phyloP scores from a whole-genome alignment of 139 green algal species.

The Limnomonas spitsbergensis region DNA sequence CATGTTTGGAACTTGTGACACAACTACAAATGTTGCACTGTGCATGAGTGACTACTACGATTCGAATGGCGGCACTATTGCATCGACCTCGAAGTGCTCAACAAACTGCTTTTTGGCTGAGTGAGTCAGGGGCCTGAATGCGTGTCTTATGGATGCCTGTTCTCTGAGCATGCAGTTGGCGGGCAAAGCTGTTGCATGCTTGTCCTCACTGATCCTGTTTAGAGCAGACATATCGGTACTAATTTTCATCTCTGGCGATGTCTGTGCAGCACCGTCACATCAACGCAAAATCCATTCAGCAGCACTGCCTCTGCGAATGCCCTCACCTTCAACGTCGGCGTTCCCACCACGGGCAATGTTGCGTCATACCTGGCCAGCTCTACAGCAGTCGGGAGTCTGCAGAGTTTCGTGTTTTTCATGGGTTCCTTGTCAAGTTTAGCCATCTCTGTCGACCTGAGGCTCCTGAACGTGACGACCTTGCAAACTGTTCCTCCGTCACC shows the following conservation, averaged over 20 bases:
- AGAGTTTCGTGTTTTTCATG: conserved; percentile 9
- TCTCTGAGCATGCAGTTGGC: too few relatives aligned
- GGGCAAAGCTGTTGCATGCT: too few relatives aligned
- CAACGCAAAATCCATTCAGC: not conserved
- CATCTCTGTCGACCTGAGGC: not conserved
- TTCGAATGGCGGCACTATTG: not conserved
- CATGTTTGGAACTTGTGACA: not conserved
- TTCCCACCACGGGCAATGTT: not conserved
- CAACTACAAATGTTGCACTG: not conserved
- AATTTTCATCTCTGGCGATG: too few relatives aligned
- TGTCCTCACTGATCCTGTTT: too few relatives aligned
- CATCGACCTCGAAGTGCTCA: not conserved
- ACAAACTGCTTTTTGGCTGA: conserved; percentile 2
- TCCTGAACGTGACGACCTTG: not conserved
- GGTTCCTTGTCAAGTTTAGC: not conserved
- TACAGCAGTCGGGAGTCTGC: not conserved
- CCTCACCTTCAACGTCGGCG: not conserved
- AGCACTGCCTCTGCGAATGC: not conserved
- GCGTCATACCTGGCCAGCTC: not conserved
- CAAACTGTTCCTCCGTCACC: not conserved
- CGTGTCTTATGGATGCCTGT: too few relatives aligned
- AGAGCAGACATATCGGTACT: too few relatives aligned
- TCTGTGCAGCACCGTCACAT: not conserved
- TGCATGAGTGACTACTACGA: not conserved
- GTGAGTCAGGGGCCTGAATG: not conserved